phyloP scores from a whole-genome alignment of 2,329 filamentous ascomycete genomes.

The Pestalotiopsis sp. region DNA sequence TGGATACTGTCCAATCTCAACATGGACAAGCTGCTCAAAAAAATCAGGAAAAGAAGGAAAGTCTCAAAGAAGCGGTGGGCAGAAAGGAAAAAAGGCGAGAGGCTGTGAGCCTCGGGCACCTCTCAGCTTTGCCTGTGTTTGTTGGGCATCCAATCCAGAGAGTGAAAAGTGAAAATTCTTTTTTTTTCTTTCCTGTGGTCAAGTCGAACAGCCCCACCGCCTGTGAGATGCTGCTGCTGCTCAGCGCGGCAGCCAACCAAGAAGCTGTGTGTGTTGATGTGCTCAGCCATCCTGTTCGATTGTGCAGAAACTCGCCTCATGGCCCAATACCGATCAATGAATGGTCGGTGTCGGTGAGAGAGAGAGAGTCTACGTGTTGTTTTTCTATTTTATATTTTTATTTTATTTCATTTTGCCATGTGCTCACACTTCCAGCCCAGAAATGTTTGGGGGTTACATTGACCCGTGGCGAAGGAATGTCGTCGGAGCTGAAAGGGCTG shows the following conservation, averaged over 20 bases:
- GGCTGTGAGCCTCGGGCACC: not conserved
- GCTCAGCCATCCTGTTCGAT: not conserved
- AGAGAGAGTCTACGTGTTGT: not conserved
- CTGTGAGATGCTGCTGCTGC: not conserved
- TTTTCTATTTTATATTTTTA: not conserved
- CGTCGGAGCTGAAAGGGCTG: slow-evolving; percentile 12
- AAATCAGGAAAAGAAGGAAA: not conserved
- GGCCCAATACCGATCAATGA: too few species aligned
- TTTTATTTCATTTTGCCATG: not conserved
- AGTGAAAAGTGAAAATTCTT: not conserved
- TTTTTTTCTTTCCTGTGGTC: not conserved
- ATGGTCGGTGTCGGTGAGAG: not conserved
- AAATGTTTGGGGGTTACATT: slow-evolving; percentile 4
- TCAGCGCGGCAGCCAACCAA: not conserved
- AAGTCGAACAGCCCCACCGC: not conserved
- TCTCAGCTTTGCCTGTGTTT: not conserved
- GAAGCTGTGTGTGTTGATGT: too few species aligned
- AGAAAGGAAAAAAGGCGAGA: not conserved
- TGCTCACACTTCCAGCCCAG: not conserved
- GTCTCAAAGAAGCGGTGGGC: slow-evolving; percentile 6
- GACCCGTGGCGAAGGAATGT: not conserved
- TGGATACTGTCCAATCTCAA: not conserved
- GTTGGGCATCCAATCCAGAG: not conserved
- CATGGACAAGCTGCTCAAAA: not conserved
- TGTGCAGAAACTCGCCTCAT: not conserved